Evolutionary conservation across 768 basidiomycete genomes (phyloP).

Genomic region (Boletellus ananas): DNA sequence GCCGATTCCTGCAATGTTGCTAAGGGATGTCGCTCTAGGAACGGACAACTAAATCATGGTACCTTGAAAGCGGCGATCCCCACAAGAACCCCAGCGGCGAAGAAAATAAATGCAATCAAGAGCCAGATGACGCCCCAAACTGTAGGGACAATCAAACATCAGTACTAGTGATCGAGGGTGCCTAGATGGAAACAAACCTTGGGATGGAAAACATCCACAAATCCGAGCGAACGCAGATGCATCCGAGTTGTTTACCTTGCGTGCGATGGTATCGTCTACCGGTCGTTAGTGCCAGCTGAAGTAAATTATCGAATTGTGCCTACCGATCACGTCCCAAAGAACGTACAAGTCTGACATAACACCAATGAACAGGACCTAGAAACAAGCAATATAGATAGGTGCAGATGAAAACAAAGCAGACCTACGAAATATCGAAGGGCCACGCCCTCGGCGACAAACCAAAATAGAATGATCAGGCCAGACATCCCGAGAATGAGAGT

Average conservation of each 20-base stretch:
- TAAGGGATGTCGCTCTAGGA: neutral
- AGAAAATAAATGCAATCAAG: conserved; percentile 67
- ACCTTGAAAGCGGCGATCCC: conserved; percentile 84
- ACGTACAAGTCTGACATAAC: conserved; percentile 87
- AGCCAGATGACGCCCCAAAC: conserved; percentile 93
- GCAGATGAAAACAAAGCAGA: neutral
- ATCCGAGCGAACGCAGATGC: conserved; percentile 81
- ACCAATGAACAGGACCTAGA: conserved; percentile 75
- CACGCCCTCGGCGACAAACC: conserved; percentile 73
- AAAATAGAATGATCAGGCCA: conserved; percentile 75
- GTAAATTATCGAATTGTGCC: conserved; percentile 14
- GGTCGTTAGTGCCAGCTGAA: neutral
- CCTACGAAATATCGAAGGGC: conserved; percentile 76
- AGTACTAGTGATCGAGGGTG: neutral
- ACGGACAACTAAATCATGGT: conserved; percentile 5
- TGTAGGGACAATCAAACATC: conserved; percentile 24
- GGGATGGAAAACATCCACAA: conserved; percentile 82
- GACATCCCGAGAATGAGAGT: conserved; percentile 72
- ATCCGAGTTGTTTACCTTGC: conserved; percentile 85
- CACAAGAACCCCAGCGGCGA: conserved; percentile 70
- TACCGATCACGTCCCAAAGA: conserved; percentile 84
- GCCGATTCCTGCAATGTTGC: conserved; percentile 48
- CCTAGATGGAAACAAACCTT: conserved; percentile 41
- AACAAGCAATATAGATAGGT: neutral
- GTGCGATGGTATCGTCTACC: conserved; percentile 76